Conservation (phyloP, 495 filamentous ascomycete species). For the Antarctomyces pellizariae region DNA sequence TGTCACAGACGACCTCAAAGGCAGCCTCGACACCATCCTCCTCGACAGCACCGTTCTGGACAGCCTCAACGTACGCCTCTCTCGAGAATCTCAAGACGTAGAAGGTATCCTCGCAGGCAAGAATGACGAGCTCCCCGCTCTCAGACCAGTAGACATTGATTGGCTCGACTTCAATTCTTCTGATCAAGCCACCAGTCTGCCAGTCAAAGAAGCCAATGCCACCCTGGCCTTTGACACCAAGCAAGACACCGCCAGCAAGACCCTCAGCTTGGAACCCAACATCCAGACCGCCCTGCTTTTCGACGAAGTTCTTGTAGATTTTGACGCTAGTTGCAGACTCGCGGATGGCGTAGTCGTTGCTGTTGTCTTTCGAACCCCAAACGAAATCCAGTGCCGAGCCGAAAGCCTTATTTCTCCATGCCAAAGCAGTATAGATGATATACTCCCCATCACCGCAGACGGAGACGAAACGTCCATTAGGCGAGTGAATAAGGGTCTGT, state of each 20-base stretch:
- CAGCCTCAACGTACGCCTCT: slow-evolving; percentile 61
- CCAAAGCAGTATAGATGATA: slow-evolving; percentile 93
- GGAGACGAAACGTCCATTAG: slow-evolving; percentile 91
- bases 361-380: slow-evolving; percentile 94
- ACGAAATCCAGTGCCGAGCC: slow-evolving; percentile 88
- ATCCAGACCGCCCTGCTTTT: slow-evolving; percentile 70
- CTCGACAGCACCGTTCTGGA: slow-evolving; percentile 61
- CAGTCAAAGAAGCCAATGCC: slow-evolving; percentile 94
- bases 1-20: slow-evolving; percentile 85
- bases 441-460: slow-evolving; percentile 96
- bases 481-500: slow-evolving; percentile 80
- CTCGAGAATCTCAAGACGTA: slow-evolving; percentile 81
- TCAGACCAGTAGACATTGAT: slow-evolving; percentile 93
- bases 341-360: slow-evolving; percentile 92
- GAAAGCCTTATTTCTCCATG: slow-evolving; percentile 95
- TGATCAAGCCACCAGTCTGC: slow-evolving; percentile 68
- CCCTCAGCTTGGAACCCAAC: slow-evolving; percentile 93
- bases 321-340: slow-evolving; percentile 86
- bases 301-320: slow-evolving; percentile 93
- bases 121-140: slow-evolving; percentile 71
- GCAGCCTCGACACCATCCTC: slow-evolving; percentile 96
- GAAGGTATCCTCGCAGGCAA: slow-evolving; percentile 89
- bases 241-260: slow-evolving; percentile 67
- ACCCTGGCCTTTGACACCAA: slow-evolving; percentile 86
- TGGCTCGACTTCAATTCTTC: slow-evolving; percentile 90